Evolutionary conservation across 495 filamentous ascomycete genomes (phyloP).

Genomic region (Neurospora sp.): DNA sequence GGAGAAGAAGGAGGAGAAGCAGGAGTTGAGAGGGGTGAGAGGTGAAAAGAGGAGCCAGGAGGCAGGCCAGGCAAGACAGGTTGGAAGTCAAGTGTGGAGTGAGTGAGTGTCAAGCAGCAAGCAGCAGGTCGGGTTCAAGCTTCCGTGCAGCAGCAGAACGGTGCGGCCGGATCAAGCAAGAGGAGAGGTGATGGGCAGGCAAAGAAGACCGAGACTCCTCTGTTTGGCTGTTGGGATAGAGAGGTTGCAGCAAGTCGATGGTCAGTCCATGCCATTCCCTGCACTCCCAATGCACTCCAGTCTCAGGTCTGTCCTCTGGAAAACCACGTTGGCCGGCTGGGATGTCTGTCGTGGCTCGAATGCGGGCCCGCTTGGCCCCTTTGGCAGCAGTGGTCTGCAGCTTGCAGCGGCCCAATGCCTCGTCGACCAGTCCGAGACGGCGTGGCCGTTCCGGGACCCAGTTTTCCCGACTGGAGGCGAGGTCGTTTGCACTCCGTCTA

Average conservation of each 20-base stretch:
- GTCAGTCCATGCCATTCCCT: neutral
- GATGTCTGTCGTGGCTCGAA: constrained; percentile 51
- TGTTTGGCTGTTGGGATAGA: no score
- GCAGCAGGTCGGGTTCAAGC: neutral
- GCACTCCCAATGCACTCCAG: neutral
- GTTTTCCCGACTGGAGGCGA: constrained; percentile 12
- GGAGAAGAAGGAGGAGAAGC: constrained; percentile 7
- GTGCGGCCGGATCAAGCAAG: neutral
- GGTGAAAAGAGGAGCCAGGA: constrained; percentile 3
- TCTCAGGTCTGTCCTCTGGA: neutral
- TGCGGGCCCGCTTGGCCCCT: constrained; percentile 29
- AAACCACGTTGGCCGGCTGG: constrained; percentile 8
- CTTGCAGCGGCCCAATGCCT: constrained; percentile 40
- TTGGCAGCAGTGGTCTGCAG: constrained; percentile 40
- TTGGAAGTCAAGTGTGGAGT: neutral
- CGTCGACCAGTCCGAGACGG: constrained; percentile 30
- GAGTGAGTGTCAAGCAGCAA: neutral
- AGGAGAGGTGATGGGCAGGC: neutral
- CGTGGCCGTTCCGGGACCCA: constrained; percentile 19
- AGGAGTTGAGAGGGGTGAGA: constrained; percentile 4
- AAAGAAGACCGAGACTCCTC: neutral
- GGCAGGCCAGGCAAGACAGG: neutral
- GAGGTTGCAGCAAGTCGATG: neutral
- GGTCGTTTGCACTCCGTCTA: neutral
- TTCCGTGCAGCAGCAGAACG: constrained; percentile 4